A percentile compares a stretch with the other conserved stretches of the same genome.
These are phyloP conservation scores for Hermanozyma aechmeae DNA, from an alignment of 805 yeast species.

Conservation along the genomic window DNA sequence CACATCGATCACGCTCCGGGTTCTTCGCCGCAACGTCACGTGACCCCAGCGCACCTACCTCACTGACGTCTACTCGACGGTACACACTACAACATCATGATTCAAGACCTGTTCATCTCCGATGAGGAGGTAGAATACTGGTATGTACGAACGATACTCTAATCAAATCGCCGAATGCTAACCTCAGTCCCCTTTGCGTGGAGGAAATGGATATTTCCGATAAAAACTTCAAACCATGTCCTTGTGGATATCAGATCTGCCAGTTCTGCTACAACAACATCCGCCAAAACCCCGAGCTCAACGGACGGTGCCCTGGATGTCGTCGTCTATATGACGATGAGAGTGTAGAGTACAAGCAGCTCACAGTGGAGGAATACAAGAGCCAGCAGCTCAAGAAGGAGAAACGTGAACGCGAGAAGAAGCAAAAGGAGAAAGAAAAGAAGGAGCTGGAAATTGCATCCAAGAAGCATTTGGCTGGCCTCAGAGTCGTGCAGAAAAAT, in stretches of 20 bases:
- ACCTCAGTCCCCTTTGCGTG: conserved; percentile 77
- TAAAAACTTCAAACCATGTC: conserved; percentile 97
- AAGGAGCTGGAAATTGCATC: conserved; percentile 79
- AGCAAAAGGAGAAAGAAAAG: conserved; percentile 83
- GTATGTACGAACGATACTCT: conserved; percentile 26
- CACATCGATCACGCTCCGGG: too few species aligned
- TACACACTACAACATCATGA: not conserved
- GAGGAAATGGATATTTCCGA: conserved; percentile 97
- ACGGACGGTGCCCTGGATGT: conserved; percentile 97
- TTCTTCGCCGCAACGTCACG: too few species aligned
- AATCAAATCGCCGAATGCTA: conserved; percentile 4
- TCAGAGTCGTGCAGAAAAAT: conserved; percentile 97
- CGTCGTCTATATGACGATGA: conserved; percentile 91
- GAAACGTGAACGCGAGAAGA: conserved; percentile 71
- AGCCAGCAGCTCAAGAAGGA: conserved; percentile 72
- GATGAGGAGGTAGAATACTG: conserved; percentile 77
- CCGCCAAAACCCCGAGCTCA: conserved; percentile 88
- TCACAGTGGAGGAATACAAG: conserved; percentile 82
- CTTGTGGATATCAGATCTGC: conserved; percentile 97
- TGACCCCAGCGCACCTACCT: not conserved
- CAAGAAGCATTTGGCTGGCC: conserved; percentile 88
- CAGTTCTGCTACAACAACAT: conserved; percentile 97
- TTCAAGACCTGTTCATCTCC: conserved; percentile 37
- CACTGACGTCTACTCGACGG: not conserved
- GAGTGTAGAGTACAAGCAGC: conserved; percentile 74